Conservation (phyloP, 495 filamentous ascomycete genomes). For the Astrothelium subdiscretum region DNA sequence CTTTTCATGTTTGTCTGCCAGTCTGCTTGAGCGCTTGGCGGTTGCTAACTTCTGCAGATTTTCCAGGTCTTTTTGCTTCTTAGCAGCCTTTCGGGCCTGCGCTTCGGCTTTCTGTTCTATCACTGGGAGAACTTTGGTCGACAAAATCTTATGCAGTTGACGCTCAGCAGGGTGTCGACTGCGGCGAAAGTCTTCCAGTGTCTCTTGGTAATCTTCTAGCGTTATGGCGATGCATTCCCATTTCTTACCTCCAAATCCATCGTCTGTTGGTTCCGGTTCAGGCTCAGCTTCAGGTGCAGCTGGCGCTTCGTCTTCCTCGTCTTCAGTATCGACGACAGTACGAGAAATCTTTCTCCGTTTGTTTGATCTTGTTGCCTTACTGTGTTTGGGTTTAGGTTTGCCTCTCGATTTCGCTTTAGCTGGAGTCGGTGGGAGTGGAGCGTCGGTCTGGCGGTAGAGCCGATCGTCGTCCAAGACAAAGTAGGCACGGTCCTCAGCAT, state of each 20-base stretch:
- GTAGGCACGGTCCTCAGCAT: conserved; percentile 70
- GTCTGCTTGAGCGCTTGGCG: conserved; percentile 82
- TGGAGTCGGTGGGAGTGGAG: conserved; percentile 44
- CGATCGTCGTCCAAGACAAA: conserved; percentile 91
- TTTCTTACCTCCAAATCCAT: conserved; percentile 57
- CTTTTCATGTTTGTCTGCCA: conserved; percentile 69
- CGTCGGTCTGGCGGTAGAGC: conserved; percentile 71
- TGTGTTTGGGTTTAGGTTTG: conserved; percentile 43
- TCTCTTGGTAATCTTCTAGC: conserved; percentile 59
- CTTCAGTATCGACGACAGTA: conserved; percentile 38
- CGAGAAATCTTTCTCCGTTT: conserved; percentile 57
- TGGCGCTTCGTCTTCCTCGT: conserved; percentile 41
- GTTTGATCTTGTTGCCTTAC: conserved; percentile 44
- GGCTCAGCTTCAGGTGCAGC: conserved; percentile 21
- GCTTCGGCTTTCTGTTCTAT: conserved; percentile 73
- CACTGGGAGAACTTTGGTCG: conserved; percentile 66
- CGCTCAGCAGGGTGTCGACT: conserved; percentile 76
- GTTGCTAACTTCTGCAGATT: conserved; percentile 76
- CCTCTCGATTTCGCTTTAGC: conserved; percentile 49
- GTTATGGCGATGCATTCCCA: conserved; percentile 89
- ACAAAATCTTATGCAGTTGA: conserved; percentile 52
- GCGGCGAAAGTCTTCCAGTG: conserved; percentile 57
- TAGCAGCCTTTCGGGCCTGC: conserved; percentile 53
- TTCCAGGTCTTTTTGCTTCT: conserved; percentile 67
- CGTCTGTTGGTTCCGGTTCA: conserved; percentile 30